phyloP scores from a whole-genome alignment of 495 filamentous ascomycete genomes.

The Podospora pseudocomata region DNA sequence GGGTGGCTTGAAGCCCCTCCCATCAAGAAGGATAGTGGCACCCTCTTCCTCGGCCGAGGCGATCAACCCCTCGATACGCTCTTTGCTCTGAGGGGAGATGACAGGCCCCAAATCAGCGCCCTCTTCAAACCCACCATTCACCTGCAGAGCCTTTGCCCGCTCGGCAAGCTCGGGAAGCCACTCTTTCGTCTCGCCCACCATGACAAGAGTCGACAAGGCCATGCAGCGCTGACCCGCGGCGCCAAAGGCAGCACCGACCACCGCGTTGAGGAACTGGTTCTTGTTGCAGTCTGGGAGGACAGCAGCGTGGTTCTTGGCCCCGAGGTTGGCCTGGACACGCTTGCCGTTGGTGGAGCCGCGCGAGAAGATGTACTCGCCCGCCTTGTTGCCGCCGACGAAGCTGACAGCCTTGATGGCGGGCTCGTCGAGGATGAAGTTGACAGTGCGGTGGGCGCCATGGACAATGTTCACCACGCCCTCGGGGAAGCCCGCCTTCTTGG shows the following conservation, averaged over 20 bases:
- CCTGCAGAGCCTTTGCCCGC: conserved; percentile 80
- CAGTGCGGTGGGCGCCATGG: conserved; percentile 84
- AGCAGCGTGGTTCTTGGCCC: conserved; percentile 97
- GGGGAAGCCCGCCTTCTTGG: conserved; percentile 88
- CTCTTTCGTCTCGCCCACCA: conserved; percentile 89
- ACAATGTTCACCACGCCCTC: conserved; percentile 92
- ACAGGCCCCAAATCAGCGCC: conserved; percentile 95
- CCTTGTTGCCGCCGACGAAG: conserved; percentile 95
- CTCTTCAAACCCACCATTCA: conserved; percentile 92
- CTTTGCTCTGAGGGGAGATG: conserved; percentile 87
- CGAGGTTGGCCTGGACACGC: conserved; percentile 94
- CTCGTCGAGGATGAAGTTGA: conserved; percentile 96
- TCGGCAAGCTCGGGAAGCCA: conserved; percentile 92
- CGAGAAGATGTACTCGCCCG: conserved; percentile 93
- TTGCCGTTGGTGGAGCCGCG: conserved; percentile 90
- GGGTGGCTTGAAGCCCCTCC: conserved; percentile 76
- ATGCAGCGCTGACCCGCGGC: conserved; percentile 97
- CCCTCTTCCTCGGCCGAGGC: conserved; percentile 87
- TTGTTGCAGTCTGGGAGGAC: conserved; percentile 96
- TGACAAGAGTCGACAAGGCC: conserved; percentile 90
- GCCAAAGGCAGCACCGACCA: conserved; percentile 92
- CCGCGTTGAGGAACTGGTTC: conserved; percentile 92
- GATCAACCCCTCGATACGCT: conserved; percentile 85
- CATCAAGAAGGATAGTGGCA: conserved; percentile 91
- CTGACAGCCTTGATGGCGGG: conserved; percentile 96